Conservation (phyloP, 164 flowering plant species). For the Echeveria elegans region DNA sequence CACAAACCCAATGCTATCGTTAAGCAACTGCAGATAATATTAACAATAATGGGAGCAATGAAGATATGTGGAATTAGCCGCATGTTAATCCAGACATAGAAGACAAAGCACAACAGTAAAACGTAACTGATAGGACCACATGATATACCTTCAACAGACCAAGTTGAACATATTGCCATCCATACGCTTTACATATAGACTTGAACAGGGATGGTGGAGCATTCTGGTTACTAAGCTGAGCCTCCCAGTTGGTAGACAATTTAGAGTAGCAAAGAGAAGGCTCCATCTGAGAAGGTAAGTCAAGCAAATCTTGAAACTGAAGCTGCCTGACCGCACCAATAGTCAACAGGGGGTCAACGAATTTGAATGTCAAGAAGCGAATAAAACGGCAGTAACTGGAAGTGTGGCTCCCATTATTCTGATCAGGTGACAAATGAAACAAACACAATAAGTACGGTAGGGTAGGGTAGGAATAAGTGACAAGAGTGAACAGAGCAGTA, state of each 20-base stretch:
- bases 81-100: too few species aligned
- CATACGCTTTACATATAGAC: constrained; percentile 68
- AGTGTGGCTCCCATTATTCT: not conserved
- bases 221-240: constrained; percentile 30
- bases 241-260: constrained; percentile 50
- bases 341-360: constrained; percentile 50
- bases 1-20: constrained; percentile 73
- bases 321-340: constrained; percentile 72
- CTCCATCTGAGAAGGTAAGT: constrained; percentile 58
- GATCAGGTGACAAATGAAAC: not conserved
- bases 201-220: constrained; percentile 51
- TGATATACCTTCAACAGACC: constrained; percentile 72
- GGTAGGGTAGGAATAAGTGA: too few species aligned
- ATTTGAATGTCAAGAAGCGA: constrained; percentile 53
- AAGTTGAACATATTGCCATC: constrained; percentile 67
- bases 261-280: constrained; percentile 45
- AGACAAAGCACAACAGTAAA: not conserved
- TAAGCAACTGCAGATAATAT: constrained; percentile 44
- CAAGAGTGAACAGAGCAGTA: too few species aligned
- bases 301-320: constrained; percentile 66
- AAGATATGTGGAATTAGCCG: too few species aligned
- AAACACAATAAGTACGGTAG: not conserved
- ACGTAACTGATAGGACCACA: constrained; percentile 5
- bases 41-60: not conserved
- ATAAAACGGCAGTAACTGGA: constrained; percentile 20